Percentiles rank a stretch among this genome's conserved stretches.
These are phyloP conservation scores for Rhytidiadelphus loreus DNA, from an alignment of 225 moss, liverwort and hornwort genomes.

Conservation along the genomic window DNA sequence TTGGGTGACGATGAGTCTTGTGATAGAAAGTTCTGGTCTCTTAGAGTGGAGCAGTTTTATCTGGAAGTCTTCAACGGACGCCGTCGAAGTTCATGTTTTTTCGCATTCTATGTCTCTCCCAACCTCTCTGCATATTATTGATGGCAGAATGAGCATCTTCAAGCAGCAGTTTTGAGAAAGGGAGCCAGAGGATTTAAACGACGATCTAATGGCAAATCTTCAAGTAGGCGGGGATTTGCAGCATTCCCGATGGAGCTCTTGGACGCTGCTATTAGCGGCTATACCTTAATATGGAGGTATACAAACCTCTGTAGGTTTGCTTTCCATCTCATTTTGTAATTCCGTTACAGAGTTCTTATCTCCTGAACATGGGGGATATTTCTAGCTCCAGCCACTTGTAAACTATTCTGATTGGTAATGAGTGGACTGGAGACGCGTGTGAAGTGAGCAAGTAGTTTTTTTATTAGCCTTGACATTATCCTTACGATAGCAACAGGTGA, in stretches of 20 bases:
- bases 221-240: neutral
- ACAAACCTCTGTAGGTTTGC: neutral
- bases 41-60: neutral
- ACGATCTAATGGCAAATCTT: neutral
- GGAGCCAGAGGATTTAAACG: neutral
- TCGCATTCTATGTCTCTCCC: neutral
- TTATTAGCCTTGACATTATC: neutral
- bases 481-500: neutral
- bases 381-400: neutral
- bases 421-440: conserved; percentile 8
- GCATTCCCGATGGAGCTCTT: neutral
- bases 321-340: neutral
- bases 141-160: neutral
- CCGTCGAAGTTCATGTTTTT: neutral
- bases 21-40: neutral
- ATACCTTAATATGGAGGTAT: neutral
- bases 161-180: neutral
- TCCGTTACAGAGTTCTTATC: neutral
- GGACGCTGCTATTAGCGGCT: neutral
- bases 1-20: conserved; percentile 1
- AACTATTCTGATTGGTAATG: neutral
- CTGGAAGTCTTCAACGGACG: neutral
- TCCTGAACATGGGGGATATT: neutral
- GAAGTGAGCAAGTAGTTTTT: neutral
- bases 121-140: neutral